These are phyloP conservation scores for Solanum rostratum DNA, from an alignment of 257 asterid species.

Conservation along the genomic window DNA sequence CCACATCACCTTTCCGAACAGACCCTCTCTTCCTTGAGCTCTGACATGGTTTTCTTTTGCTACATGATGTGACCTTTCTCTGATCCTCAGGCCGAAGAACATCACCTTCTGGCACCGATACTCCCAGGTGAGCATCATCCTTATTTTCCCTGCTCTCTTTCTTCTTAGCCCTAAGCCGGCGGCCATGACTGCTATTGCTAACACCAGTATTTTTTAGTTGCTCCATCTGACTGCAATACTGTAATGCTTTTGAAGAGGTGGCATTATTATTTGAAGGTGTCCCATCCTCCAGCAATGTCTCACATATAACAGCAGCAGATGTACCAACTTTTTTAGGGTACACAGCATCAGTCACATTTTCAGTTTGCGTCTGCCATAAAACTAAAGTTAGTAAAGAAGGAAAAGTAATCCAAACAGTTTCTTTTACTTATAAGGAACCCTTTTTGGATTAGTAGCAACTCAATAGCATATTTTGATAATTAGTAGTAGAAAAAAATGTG, in stretches of 20 bases:
- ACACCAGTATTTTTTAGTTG: background rate
- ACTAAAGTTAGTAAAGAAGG: background rate
- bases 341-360: background rate
- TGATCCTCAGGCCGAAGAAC: background rate
- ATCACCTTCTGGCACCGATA: background rate
- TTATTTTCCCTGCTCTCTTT: background rate
- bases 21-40: background rate
- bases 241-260: slow-evolving; percentile 3
- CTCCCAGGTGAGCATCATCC: background rate
- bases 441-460: background rate
- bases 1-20: background rate
- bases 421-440: background rate
- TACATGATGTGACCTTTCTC: background rate
- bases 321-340: background rate
- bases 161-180: slow-evolving; percentile 29
- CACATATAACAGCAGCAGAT: background rate
- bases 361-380: slow-evolving; percentile 4
- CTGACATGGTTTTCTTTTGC: background rate
- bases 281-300: background rate
- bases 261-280: slow-evolving; percentile 5
- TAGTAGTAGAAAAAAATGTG: background rate
- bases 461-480: background rate
- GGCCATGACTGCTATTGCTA: slow-evolving; percentile 11
- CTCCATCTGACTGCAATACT: background rate
- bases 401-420: background rate